Evolutionary conservation across 2,329 filamentous ascomycete species (phyloP).

Genomic region (Beauveria sp.): DNA sequence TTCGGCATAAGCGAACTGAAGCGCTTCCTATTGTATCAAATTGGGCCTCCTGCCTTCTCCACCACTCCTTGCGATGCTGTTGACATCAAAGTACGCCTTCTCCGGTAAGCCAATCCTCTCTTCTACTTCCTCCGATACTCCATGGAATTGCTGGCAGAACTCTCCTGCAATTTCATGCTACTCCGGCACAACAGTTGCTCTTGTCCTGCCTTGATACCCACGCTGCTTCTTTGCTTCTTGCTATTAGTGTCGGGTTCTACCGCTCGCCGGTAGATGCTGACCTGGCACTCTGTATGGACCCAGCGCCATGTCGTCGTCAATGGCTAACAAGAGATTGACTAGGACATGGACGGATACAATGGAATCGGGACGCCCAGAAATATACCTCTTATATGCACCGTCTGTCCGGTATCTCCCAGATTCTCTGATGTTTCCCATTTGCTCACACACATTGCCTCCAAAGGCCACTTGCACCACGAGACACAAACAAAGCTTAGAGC

Average conservation of each 20-base stretch:
- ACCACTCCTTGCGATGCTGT: not conserved
- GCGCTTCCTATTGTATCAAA: not conserved
- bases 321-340: conserved; percentile 12
- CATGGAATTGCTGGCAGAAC: conserved; percentile 1
- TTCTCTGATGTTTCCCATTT: conserved; percentile 92
- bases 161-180: conserved; percentile 12
- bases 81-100: not conserved
- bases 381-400: conserved; percentile 69
- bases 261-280: not conserved
- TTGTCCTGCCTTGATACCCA: conserved; percentile 18
- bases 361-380: conserved; percentile 18
- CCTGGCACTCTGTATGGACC: conserved; percentile 1
- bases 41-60: not conserved
- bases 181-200: conserved; percentile 15
- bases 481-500: conserved; percentile 74
- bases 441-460: conserved; percentile 86
- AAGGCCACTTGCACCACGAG: conserved; percentile 79
- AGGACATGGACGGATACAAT: conserved; percentile 28
- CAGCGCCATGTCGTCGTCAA: not conserved
- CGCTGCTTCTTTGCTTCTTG: conserved; percentile 14
- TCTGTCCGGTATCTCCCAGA: conserved; percentile 70
- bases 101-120: conserved; percentile 2
- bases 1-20: not conserved
- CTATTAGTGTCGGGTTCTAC: not conserved
- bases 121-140: not conserved